Percentiles rank a stretch among this genome's conserved stretches.
phyloP scores from a whole-genome alignment of 2,329 filamentous ascomycete genomes.

The Claviceps citrina region DNA sequence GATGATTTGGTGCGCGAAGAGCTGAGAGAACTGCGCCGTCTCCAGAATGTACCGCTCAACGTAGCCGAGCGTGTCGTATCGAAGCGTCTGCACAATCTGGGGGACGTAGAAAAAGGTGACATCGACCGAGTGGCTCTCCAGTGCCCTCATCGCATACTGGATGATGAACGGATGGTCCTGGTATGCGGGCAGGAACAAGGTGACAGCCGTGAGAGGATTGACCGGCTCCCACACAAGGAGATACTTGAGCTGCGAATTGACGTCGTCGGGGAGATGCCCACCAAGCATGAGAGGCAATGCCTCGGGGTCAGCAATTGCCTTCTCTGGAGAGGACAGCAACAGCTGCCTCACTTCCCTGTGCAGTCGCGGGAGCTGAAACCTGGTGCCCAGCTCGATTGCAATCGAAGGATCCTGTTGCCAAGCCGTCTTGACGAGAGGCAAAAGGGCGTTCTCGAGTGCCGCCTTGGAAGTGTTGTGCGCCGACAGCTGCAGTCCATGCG shows the following conservation, averaged over 20 bases:
- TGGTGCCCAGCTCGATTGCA: constrained; percentile 67
- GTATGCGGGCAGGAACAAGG: constrained; percentile 83
- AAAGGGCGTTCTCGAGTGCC: constrained; percentile 30
- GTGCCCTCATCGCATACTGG: constrained; percentile 88
- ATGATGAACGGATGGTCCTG: constrained; percentile 83
- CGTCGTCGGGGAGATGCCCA: constrained; percentile 57
- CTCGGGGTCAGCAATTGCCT: constrained; percentile 65
- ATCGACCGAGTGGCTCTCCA: constrained; percentile 91
- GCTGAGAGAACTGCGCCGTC: constrained; percentile 90
- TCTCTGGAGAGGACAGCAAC: constrained; percentile 69
- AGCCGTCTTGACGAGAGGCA: constrained; percentile 59
- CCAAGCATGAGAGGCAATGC: constrained; percentile 73
- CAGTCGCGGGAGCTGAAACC: constrained; percentile 64
- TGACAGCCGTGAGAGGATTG: constrained; percentile 84
- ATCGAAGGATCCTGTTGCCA: constrained; percentile 77
- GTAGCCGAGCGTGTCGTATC: constrained; percentile 86
- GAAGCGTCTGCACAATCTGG: constrained; percentile 88
- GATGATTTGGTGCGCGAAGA: constrained; percentile 98
- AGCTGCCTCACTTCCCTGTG: constrained; percentile 63
- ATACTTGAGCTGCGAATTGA: constrained; percentile 74
- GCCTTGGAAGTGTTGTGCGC: constrained; percentile 26
- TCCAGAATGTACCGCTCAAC: constrained; percentile 94
- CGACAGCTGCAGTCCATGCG: constrained; percentile 27
- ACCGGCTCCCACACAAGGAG: constrained; percentile 85
- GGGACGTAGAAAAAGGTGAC: constrained; percentile 98